Evolutionary conservation across 2,329 filamentous ascomycete species (phyloP), one percentile per base, ranked within the genome.

Genomic region (Nemania abortiva): DNA sequence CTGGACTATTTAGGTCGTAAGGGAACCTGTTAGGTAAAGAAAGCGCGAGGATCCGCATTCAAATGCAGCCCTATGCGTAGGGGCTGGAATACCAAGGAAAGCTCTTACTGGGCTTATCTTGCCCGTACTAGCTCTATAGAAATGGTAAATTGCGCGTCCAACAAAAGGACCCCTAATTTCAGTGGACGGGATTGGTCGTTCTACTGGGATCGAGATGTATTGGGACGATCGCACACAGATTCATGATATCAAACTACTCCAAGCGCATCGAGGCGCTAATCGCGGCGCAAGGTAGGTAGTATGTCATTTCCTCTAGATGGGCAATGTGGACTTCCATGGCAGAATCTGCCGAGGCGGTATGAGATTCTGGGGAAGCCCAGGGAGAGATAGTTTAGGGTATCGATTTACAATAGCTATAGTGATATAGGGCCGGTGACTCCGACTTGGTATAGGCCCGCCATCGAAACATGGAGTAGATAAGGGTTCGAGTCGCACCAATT

Each of bases 381-480:
- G 7, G 58, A 29, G 37, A 37, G 20, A 42, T 18, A 20, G 42
- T 29, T n/a, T 34, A 2, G 39, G 6, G 20, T 11, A 37, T 29
- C 37, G 45, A 45, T 54, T 18, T 57, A 50, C 62, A 24, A 58
- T 59, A 54, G 29, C 10, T 24, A 53, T n/a, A 15, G 53, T 22
- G 27, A 69, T 52, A 69, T 65, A 57, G 45, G 53, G 42, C 31
- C 63, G 63, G 67, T 60, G 49, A 60, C 63, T 22, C 67, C 67
- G 67, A 56, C 39, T 13, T 37, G 27, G 22, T 34, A 37, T 27
- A 50, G 18, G 18, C 49, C 24, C 57, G n/a, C 22, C 20, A 37
- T 27, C 24, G 34, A 31, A 57, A 61, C n/a, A 59, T 52, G 39
- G 31, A 58, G 52, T 27, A 50, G 63, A 66, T 69, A 59, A 62